Percentiles rank a stretch among this genome's conserved stretches.
These are phyloP conservation scores for Botrytis galanthina DNA, from an alignment of 2,329 filamentous ascomycete species.

Conservation along the genomic window DNA sequence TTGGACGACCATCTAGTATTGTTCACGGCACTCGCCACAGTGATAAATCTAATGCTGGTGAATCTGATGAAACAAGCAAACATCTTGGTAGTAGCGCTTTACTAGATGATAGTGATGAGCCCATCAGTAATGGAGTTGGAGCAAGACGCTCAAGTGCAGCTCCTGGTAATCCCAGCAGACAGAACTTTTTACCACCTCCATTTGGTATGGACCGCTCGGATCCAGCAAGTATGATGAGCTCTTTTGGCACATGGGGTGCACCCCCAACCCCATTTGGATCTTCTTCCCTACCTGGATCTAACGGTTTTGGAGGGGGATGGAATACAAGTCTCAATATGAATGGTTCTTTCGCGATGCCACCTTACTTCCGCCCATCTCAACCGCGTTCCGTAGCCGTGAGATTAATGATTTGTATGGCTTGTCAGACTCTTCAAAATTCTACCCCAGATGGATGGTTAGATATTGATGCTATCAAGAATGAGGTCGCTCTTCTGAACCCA, in stretches of 20 bases:
- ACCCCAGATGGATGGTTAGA: conserved; percentile 66
- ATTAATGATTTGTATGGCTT: conserved; percentile 73
- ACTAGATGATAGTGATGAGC: conserved; percentile 70
- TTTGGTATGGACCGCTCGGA: conserved; percentile 37
- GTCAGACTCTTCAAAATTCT: conserved; percentile 56
- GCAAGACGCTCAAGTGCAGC: conserved; percentile 38
- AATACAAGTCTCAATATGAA: conserved; percentile 44
- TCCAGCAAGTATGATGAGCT: conserved; percentile 34
- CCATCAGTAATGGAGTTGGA: conserved; percentile 41
- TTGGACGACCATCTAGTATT: conserved; percentile 79
- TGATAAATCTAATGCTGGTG: conserved; percentile 43
- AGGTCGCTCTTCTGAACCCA: conserved; percentile 59
- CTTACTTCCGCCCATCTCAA: conserved; percentile 47
- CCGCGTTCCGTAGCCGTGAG: conserved; percentile 69
- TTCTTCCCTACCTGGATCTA: conserved; percentile 37
- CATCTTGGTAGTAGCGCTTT: conserved; percentile 90
- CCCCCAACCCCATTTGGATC: conserved; percentile 38
- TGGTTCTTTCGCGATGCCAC: conserved; percentile 41
- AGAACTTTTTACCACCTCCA: conserved; percentile 34
- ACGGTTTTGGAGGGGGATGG: conserved; percentile 35
- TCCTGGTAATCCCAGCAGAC: conserved; percentile 32
- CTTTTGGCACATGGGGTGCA: conserved; percentile 38
- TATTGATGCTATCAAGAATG: conserved; percentile 62
- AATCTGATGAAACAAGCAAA: conserved; percentile 69
- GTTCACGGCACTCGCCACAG: conserved; percentile 50